Base-by-base conservation (phyloP, 768 basidiomycete genomes). In the Cantharellus anzutake region DNA sequence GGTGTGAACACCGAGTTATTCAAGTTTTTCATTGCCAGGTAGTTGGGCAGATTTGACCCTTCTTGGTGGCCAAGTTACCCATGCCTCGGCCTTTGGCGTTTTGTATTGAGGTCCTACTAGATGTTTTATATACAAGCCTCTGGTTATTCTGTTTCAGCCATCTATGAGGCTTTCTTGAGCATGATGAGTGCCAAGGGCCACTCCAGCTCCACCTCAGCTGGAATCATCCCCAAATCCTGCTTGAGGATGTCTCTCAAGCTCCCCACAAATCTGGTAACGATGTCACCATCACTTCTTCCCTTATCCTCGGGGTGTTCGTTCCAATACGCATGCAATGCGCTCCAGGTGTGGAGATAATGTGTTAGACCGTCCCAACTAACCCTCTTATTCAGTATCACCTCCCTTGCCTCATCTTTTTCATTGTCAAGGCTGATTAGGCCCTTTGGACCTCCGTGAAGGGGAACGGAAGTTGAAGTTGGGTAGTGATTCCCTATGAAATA, bases 311-410 rank as follows among this genome's bases (percentile, higher is more conserved):
- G 83, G 66, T 80, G 75, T 5, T 65, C 66, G 63, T 84, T 81
- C 62, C 80, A 78, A 68, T 77, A 89, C 7, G 77, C 79, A 61
- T 84, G 80, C 56, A 86, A 70, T 2, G 84, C 71, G 64, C 83
- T 86, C 73, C 77, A 83, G 0, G 86, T 86, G 53, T 78, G 73
- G 20, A 90, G 71, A 66, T 88, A 90, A 2, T 73, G 76, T 3
- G 84, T 73, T 0, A 90, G 70, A 60, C 79, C 79, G 7, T 75
- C 73, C 84, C 83, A 85, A 0, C 77, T 75, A 75, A 83, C 78
- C 42, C 67, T 71, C 64, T 78, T 79, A 29, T 69, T 73, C 71
- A 90, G 71, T 61, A 84, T 72, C 56, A 81, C 62, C 1, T 58
- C 60, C 14, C 56, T 48, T 68, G 58, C 51, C 75, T 65, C 63